Conservation (phyloP, 768 basidiomycete genomes). For the Hypholoma sublateritium region DNA sequence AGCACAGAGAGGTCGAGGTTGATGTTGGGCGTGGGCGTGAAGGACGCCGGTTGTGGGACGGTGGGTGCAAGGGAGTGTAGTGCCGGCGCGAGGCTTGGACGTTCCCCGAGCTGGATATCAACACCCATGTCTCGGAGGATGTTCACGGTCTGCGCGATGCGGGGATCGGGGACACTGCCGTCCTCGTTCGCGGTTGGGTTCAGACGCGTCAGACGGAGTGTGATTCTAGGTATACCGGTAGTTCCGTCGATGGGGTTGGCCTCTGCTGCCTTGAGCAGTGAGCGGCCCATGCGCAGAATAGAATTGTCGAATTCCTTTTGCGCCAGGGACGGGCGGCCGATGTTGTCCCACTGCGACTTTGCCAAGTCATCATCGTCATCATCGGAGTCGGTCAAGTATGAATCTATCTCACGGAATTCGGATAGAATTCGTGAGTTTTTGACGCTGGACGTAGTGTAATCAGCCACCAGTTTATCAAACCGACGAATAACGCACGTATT, state of each 20-base stretch:
- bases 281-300: constrained; percentile 66
- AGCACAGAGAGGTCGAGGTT: constrained; percentile 85
- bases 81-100: constrained; percentile 25
- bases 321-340: constrained; percentile 39
- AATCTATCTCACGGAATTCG: constrained; percentile 85
- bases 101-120: constrained; percentile 65
- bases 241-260: constrained; percentile 49
- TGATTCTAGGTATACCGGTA: constrained; percentile 43
- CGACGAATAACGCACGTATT: constrained; percentile 67
- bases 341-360: constrained; percentile 43
- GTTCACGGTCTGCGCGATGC: constrained; percentile 62
- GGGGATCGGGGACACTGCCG: constrained; percentile 37
- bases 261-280: constrained; percentile 63
- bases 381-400: constrained; percentile 65
- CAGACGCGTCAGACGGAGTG: constrained; percentile 71
- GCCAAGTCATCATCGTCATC: constrained; percentile 43
- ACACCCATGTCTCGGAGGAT: constrained; percentile 62
- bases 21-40: constrained; percentile 56
- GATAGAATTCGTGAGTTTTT: constrained; percentile 75
- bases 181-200: constrained; percentile 35
- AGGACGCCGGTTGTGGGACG: constrained; percentile 9
- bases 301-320: constrained; percentile 70
- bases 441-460: constrained; percentile 42
- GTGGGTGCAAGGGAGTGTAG: constrained; percentile 2
- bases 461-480: background rate